Evolutionary conservation across 495 filamentous ascomycete species (phyloP).

Genomic region (Letharia lupina): DNA sequence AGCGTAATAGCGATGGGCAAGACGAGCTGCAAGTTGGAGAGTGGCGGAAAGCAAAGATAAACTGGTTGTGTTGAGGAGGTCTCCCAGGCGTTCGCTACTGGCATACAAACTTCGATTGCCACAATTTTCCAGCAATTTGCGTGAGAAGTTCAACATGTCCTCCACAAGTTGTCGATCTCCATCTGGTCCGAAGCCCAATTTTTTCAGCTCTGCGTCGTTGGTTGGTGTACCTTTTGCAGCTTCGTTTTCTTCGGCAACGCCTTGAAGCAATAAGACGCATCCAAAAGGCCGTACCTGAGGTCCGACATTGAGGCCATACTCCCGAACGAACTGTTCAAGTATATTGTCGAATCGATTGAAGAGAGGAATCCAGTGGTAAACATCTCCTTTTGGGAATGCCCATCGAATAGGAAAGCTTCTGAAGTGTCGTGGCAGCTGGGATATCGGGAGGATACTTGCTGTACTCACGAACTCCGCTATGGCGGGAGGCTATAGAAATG

Average conservation of each 20-base stretch:
- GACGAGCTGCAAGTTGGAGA: conserved; percentile 66
- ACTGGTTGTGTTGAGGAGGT: conserved; percentile 79
- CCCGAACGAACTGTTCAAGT: conserved; percentile 68
- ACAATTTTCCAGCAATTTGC: conserved; percentile 82
- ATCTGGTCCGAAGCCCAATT: conserved; percentile 56
- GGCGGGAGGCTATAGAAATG: conserved; percentile 63
- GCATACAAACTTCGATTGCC: conserved; percentile 94
- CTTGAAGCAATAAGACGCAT: conserved; percentile 51
- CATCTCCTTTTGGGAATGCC: conserved; percentile 93
- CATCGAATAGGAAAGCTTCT: conserved; percentile 74
- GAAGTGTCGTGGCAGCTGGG: conserved; percentile 68
- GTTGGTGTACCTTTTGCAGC: conserved; percentile 28
- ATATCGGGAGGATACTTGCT: conserved; percentile 59
- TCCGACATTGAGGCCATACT: conserved; percentile 71
- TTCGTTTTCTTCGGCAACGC: conserved; percentile 37
- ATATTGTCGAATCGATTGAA: conserved; percentile 91
- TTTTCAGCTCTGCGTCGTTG: conserved; percentile 42
- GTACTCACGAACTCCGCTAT: conserved; percentile 66
- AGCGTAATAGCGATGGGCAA: conserved; percentile 88
- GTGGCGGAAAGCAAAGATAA: conserved; percentile 64
- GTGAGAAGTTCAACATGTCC: conserved; percentile 72
- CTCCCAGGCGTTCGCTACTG: conserved; percentile 79
- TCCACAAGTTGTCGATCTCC: conserved; percentile 75
- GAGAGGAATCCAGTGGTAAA: conserved; percentile 96
- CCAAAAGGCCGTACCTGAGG: conserved; percentile 71